phyloP scores from a whole-genome alignment of 768 basidiomycete genomes.

The Mycena belliarum region DNA sequence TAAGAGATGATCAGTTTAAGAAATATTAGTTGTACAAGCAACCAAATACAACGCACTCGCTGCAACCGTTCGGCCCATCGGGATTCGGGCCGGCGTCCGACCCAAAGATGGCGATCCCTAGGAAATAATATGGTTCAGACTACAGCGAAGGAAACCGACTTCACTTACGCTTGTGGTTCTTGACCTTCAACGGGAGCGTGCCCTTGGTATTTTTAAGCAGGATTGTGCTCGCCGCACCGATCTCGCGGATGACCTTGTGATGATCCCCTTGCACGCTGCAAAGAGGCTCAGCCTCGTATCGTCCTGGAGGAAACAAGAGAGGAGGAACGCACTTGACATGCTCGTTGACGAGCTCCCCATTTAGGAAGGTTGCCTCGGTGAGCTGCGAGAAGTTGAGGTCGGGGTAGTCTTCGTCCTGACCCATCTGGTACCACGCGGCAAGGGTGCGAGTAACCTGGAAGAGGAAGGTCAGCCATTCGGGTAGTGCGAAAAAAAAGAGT shows the following conservation, averaged over 20 bases:
- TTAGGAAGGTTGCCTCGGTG: conserved; percentile 13
- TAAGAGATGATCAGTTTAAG: neutral
- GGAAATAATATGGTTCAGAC: neutral
- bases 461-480: too few relatives aligned
- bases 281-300: neutral
- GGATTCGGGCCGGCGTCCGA: conserved; percentile 39
- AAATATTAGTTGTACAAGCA: conserved; percentile 13
- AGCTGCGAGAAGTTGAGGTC: conserved; percentile 19
- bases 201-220: conserved; percentile 59
- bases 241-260: conserved; percentile 52
- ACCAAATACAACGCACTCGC: conserved; percentile 32
- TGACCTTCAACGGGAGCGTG: conserved; percentile 41
- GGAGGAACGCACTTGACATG: conserved; percentile 14
- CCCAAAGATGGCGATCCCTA: conserved; percentile 40
- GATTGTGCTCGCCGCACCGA: conserved; percentile 64
- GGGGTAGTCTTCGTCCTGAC: conserved; percentile 23
- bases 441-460: conserved; percentile 46
- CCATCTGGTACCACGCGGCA: conserved; percentile 40
- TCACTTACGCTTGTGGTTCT: conserved; percentile 36
- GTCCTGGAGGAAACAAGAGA: neutral
- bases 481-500: too few relatives aligned
- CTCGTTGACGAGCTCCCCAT: conserved; percentile 16
- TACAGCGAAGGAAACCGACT: neutral
- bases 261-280: conserved; percentile 22
- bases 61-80: conserved; percentile 34